These are phyloP conservation scores for Dothidotthia symphoricarpi DNA, from an alignment of 2,329 filamentous ascomycete species.

Conservation along the genomic window DNA sequence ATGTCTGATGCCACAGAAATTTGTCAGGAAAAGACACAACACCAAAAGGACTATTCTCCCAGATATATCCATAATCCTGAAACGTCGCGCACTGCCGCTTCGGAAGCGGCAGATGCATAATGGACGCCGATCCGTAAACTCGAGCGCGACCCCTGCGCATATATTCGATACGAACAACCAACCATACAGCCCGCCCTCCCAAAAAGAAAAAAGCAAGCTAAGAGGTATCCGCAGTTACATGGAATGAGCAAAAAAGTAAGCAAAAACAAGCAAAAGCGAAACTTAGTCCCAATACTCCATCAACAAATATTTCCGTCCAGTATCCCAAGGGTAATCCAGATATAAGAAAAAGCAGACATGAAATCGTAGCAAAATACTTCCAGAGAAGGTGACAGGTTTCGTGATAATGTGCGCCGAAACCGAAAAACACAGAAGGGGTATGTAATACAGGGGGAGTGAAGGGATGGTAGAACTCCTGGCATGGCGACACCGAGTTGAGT, in stretches of 20 bases:
- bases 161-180: slow-evolving; percentile 8
- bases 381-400: slow-evolving; percentile 24
- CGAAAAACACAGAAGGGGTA: slow-evolving; percentile 19
- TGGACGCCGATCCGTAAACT: not conserved
- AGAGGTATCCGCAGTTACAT: slow-evolving; percentile 35
- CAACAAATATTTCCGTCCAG: slow-evolving; percentile 2
- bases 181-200: no score
- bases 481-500: slow-evolving; percentile 18
- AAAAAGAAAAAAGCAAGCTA: slow-evolving; percentile 22
- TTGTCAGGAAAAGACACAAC: slow-evolving; percentile 7
- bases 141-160: slow-evolving; percentile 1
- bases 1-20: slow-evolving; percentile 9
- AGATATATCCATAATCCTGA: slow-evolving; percentile 18
- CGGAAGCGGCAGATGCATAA: slow-evolving; percentile 19
- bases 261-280: slow-evolving; percentile 2
- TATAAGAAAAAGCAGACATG: slow-evolving; percentile 21
- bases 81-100: slow-evolving; percentile 9
- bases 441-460: slow-evolving; percentile 39
- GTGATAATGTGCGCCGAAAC: slow-evolving; percentile 17
- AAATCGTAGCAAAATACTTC: slow-evolving; percentile 29
- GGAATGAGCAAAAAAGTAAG: slow-evolving; percentile 8
- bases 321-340: slow-evolving; percentile 18
- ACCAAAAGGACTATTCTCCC: slow-evolving; percentile 9
- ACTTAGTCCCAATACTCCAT: no score
- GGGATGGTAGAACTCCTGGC: slow-evolving; percentile 11